Evolutionary conservation across 345 rosid species (phyloP).

Genomic region (Melaleuca alternifolia): DNA sequence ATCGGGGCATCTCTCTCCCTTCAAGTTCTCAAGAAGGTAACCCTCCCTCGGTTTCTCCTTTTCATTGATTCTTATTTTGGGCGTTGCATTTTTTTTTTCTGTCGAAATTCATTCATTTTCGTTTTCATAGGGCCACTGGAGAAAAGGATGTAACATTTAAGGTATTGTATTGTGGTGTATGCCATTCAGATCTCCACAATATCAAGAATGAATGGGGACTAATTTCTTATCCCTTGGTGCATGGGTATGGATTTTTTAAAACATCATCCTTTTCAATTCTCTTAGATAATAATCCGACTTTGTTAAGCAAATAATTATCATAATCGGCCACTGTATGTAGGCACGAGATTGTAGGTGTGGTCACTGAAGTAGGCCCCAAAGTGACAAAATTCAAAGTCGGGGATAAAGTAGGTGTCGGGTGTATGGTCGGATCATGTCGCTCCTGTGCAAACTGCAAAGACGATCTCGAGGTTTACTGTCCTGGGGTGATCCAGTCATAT

Average conservation of each 20-base stretch:
- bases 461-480: slow-evolving; percentile 5
- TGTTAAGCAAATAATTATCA: not conserved
- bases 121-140: slow-evolving; percentile 13
- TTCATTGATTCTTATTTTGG: not conserved
- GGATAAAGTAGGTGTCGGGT: slow-evolving; percentile 30
- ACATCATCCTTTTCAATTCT: not conserved
- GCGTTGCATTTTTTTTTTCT: not conserved
- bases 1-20: slow-evolving; percentile 24
- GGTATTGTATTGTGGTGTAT: slow-evolving; percentile 27
- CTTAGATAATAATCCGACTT: not conserved
- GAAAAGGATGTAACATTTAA: slow-evolving; percentile 23
- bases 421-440: slow-evolving; percentile 23
- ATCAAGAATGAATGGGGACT: slow-evolving; percentile 21
- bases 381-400: slow-evolving; percentile 26
- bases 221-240: slow-evolving; percentile 17
- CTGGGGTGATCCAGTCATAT: not conserved
- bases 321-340: not conserved
- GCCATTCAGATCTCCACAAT: slow-evolving; percentile 24
- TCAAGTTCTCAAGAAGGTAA: slow-evolving; percentile 27
- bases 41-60: not conserved
- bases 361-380: slow-evolving; percentile 21
- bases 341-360: slow-evolving; percentile 32
- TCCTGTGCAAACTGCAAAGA: slow-evolving; percentile 3
- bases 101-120: not conserved
- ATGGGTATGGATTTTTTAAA: slow-evolving; percentile 14